Evolutionary conservation across 768 basidiomycete genomes (phyloP), one percentile per base, ranked within the genome.

Genomic region (Dacryopinax spathularia): DNA sequence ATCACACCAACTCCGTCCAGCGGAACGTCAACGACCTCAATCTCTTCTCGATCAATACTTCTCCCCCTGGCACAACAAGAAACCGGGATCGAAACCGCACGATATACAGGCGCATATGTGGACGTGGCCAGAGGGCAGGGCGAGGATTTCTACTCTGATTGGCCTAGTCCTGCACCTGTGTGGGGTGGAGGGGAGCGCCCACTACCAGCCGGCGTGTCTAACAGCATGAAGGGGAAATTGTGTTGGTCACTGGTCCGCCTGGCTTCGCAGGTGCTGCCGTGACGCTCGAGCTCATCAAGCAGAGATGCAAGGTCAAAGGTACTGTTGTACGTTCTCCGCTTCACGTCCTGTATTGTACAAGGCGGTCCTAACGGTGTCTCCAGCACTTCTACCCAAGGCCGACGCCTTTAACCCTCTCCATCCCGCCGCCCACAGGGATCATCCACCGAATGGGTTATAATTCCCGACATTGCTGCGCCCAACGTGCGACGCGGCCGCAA

Each of bases 311-410:
- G n/a, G 64, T 48, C 13, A 60, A 63, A 33, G 61, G 36, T 15
- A 65, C 62, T 7, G 62, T 64, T 35, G 48, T 56, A 56, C 25
- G 48, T 56, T n/a, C n/a, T n/a, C n/a, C n/a, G n/a, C n/a, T n/a
- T n/a, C n/a, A n/a, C n/a, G n/a, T n/a, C 48, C 22, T 18, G 7
- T 41, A 6, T 7, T 20, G 5, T 29, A 29, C 29, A 41, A 41
- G 7, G 39, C 6, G 18, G 4, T 22, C 18, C 39, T 5, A 41
- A 15, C 22, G 25, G 25, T 18, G 25, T 18, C 39, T 18, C 16
- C 22, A 18, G 2, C 48, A 13, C 25, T 20, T 18, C 33, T 36
- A 36, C 13, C 34, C 1, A 64, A 64, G 33, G 29, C 29, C 1
- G 25, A 35, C 33, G 18, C 44, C n/a, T 63, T 63, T 33, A 9